These are phyloP conservation scores for Cinnamomum micranthum DNA, from an alignment of 164 flowering plant genomes.

Conservation along the genomic window DNA sequence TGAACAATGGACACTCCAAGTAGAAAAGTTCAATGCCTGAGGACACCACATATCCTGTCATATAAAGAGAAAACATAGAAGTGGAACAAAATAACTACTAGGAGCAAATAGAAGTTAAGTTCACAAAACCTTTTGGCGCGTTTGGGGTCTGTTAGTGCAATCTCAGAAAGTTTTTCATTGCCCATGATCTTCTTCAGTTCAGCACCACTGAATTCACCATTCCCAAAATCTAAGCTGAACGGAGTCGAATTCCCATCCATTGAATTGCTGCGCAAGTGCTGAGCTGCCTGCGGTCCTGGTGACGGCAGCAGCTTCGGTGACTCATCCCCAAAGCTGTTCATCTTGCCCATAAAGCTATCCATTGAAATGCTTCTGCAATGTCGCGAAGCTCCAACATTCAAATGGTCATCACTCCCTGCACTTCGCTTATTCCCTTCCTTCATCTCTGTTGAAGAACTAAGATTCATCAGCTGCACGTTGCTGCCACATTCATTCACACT, in stretches of 20 bases:
- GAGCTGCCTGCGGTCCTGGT: slow-evolving; percentile 41
- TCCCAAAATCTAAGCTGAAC: slow-evolving; percentile 66
- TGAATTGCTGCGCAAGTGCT: slow-evolving; percentile 58
- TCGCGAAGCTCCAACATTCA: slow-evolving; percentile 23
- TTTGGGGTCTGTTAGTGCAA: slow-evolving; percentile 58
- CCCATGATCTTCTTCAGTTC: slow-evolving; percentile 71
- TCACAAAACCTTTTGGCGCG: slow-evolving; percentile 62
- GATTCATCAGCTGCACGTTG: slow-evolving; percentile 25
- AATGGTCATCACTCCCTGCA: slow-evolving; percentile 38
- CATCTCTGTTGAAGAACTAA: slow-evolving; percentile 36
- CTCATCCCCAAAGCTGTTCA: slow-evolving; percentile 55
- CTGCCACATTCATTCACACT: slow-evolving; percentile 64
- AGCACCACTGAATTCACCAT: slow-evolving; percentile 64
- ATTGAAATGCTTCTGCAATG: slow-evolving; percentile 55
- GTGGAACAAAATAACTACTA: background rate
- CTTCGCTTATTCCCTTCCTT: slow-evolving; percentile 48
- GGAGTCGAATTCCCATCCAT: slow-evolving; percentile 52
- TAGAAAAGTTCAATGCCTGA: background rate
- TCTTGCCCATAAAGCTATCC: slow-evolving; percentile 57
- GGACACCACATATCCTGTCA: background rate
- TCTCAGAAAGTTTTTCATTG: slow-evolving; percentile 59
- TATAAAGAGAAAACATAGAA: background rate
- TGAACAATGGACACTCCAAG: background rate
- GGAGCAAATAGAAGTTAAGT: background rate
- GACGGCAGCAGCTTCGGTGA: slow-evolving; percentile 51